phyloP scores from a whole-genome alignment of 805 yeast genomes.

The Lipomyces yamadae region DNA sequence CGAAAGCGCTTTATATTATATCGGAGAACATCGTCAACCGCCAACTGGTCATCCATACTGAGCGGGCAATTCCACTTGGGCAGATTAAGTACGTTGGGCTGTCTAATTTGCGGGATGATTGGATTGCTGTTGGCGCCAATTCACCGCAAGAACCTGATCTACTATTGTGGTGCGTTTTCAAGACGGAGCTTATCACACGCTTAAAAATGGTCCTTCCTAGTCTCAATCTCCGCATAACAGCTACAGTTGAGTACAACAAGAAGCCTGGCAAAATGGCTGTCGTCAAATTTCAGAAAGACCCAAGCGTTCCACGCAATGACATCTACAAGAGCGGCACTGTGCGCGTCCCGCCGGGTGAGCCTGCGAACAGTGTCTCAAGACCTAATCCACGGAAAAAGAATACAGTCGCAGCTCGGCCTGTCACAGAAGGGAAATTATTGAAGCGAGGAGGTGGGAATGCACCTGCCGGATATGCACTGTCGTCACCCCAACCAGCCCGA shows the following conservation, averaged over 20 bases:
- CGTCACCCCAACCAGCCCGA: conserved; percentile 23
- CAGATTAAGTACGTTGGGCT: conserved; percentile 67
- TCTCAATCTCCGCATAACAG: conserved; percentile 67
- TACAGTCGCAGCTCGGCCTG: conserved; percentile 37
- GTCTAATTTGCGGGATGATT: conserved; percentile 84
- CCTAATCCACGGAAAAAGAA: conserved; percentile 70
- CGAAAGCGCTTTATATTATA: conserved; percentile 64
- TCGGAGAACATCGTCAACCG: conserved; percentile 73
- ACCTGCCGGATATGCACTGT: conserved; percentile 41
- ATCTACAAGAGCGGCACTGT: conserved; percentile 86
- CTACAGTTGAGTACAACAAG: conserved; percentile 80
- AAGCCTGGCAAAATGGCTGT: conserved; percentile 80
- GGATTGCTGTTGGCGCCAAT: conserved; percentile 76
- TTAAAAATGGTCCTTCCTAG: conserved; percentile 64
- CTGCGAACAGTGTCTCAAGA: conserved; percentile 71
- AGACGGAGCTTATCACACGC: conserved; percentile 84
- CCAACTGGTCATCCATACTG: conserved; percentile 63
- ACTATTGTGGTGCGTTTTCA: conserved; percentile 77
- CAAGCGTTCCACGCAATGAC: conserved; percentile 74
- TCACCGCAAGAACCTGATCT: conserved; percentile 69
- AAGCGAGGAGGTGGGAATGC: conserved; percentile 43
- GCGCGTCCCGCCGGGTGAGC: conserved; percentile 76
- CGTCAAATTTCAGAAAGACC: conserved; percentile 70
- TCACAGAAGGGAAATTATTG: conserved; percentile 25
- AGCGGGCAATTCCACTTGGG: conserved; percentile 63